Evolutionary conservation across 768 basidiomycete genomes (phyloP), one percentile per base, ranked within the genome.

Genomic region (Leucocoprinus leucothites): DNA sequence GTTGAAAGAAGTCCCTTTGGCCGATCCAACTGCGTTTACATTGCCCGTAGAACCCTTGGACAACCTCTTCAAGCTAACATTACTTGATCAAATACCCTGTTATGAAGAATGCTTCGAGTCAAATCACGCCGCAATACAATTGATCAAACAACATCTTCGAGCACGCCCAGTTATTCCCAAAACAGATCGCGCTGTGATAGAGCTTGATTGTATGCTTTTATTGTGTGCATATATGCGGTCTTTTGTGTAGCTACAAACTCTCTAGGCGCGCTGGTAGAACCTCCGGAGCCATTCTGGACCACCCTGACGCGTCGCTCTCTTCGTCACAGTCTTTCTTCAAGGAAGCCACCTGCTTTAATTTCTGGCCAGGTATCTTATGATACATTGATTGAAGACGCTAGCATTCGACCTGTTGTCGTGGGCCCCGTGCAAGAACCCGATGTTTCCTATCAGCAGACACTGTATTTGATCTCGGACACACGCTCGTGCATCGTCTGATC

Each of bases 291-390:
- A 4, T 63, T 80, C 56, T 70, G 74, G 9, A 76, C 81, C 9
- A 60, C 81, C 11, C 59, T 82, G 18, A 79, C 82, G 42, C 68
- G 70, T 34, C 70, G 71, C 14, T 76, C 84, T 2, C 68, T 66
- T 35, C 73, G 67, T n/a, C 83, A 81, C 8, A 81, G 79, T 1
- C 67, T 63, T 34, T 58, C 74, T 6, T 77, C 80, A n/a, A 61
- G 61, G 31, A 44, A 51, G 35, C 22, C 58, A 53, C 60, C 58
- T 14, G 44, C 51, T 14, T 56, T 38, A 4, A 14, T 21, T 26
- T 48, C 51, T 19, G 14, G 52, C 3, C 58, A 54, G 3, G 36
- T 2, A 1, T 35, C 45, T 3, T 31, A 24, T 13, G 24, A 13
- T 2, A 31, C 21, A 4, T 35, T 56, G 6, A 22, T 34, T 9